Evolutionary conservation across 345 rosid species (phyloP), one percentile per base, ranked within the genome.

Genomic region (Aurinia saxatilis): DNA sequence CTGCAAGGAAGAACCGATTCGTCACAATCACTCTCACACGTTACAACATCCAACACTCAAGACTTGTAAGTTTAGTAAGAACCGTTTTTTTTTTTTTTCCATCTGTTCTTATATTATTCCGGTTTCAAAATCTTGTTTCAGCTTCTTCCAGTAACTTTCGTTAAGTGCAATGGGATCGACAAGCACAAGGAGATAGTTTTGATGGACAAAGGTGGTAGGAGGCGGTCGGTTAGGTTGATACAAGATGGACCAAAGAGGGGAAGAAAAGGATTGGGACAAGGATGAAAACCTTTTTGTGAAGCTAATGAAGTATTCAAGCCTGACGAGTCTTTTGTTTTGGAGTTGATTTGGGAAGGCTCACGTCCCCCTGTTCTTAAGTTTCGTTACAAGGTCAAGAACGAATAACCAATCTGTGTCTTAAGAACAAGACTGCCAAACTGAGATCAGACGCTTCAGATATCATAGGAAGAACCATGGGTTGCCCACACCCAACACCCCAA

Each of bases 11-110:
- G 59, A 67, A 58, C 38, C 27, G 53, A 10, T 40, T 50, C 7
- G 64, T 66, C 2, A 38, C 42, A 27, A 13, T 66, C 50, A 10
- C 0, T 38, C 71, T 66, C 56, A 66, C 71, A 30, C 11, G 3
- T 23, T 67, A 67, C 60, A 67, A 58, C n/a, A 5, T 67, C 47
- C 33, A 25, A 50, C 3, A 6, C 31, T 67, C 60, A 5, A 67
- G 59, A 67, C 46, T 58, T 42, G 66, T 68, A 68, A 34, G 73
- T 1, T n/a, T n/a, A n/a, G n/a, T n/a, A n/a, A n/a, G n/a, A n/a
- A n/a, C n/a, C 6, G 31, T 27, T 27, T 5, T 27, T 31, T 23
- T 33, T 46, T 39, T 46, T 56, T 16, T n/a, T 23, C n/a, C 37
- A 21, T 23, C 14, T 37, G 10, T 36, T 16, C 35, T 41, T 34